Evolutionary conservation across 2,329 filamentous ascomycete species (phyloP).

Genomic region (Xylariomycetidae sp.): DNA sequence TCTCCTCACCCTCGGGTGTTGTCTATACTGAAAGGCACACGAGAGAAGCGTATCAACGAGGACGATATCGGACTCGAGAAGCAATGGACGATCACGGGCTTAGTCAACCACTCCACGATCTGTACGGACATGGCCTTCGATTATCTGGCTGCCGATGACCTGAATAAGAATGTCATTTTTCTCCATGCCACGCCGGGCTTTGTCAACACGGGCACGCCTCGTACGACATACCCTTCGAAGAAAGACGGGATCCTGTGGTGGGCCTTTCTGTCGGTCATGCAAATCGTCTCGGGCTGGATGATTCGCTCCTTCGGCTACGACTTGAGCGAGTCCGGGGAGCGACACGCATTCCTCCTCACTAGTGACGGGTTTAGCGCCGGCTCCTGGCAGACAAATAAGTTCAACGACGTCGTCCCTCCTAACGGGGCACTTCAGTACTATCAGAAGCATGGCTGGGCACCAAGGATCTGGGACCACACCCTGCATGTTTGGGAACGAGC

Average conservation of each 20-base stretch:
- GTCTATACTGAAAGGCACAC: constrained; percentile 25
- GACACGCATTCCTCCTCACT: constrained; percentile 23
- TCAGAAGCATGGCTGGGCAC: constrained; percentile 1
- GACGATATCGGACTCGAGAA: constrained; percentile 24
- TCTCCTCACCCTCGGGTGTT: constrained; percentile 25
- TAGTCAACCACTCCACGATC: constrained; percentile 24
- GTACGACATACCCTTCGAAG: constrained; percentile 1
- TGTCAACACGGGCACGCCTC: constrained; percentile 19
- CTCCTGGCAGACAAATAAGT: constrained; percentile 2
- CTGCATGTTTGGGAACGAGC: constrained; percentile 3
- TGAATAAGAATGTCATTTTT: constrained; percentile 18
- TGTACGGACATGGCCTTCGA: constrained; percentile 26
- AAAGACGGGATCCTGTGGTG: constrained; percentile 1
- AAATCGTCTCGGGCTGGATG: constrained; percentile 9
- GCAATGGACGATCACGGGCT: constrained; percentile 12
- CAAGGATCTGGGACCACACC: constrained; percentile 3
- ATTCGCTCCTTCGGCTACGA: constrained; percentile 16
- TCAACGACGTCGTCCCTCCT: constrained; percentile 3
- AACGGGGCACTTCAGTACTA: constrained; percentile 3
- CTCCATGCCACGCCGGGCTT: constrained; percentile 27
- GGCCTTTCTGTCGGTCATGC: constrained; percentile 7
- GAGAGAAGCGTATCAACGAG: constrained; percentile 22
- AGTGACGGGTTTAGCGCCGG: constrained; percentile 11
- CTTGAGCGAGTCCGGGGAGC: constrained; percentile 21
- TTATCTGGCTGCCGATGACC: constrained; percentile 16